Evolutionary conservation across 768 basidiomycete species (phyloP).

Genomic region (Pleurotus pulmonarius): DNA sequence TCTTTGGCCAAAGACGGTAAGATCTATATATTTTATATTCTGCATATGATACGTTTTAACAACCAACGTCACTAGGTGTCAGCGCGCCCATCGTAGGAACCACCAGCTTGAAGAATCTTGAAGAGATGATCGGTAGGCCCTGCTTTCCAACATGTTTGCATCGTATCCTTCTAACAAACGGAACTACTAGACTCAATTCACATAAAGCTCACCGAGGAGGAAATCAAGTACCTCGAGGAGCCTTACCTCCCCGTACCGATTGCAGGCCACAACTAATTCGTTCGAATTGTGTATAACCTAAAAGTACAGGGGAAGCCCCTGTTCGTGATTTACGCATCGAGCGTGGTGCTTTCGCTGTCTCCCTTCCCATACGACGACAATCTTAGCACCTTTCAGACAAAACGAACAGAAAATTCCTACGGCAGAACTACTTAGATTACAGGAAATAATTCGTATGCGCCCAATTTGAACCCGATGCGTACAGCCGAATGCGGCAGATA

Average conservation of each 20-base stretch:
- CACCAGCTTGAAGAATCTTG: constrained; percentile 39
- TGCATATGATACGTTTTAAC: neutral
- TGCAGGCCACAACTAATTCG: constrained; percentile 31
- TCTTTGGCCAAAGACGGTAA: constrained; percentile 30
- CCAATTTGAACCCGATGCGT: too few species aligned
- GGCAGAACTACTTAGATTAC: too few species aligned
- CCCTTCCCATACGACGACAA: too few species aligned
- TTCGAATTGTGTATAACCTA: neutral
- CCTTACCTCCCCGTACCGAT: constrained; percentile 43
- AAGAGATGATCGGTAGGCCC: constrained; percentile 38
- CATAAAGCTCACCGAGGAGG: constrained; percentile 44
- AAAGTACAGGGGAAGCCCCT: neutral
- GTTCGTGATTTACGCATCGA: neutral
- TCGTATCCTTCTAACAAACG: neutral
- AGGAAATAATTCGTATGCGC: too few species aligned
- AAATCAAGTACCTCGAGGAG: constrained; percentile 49
- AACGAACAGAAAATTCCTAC: too few species aligned
- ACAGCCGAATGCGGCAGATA: too few species aligned
- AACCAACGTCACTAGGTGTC: constrained; percentile 24
- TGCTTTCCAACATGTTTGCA: too few species aligned
- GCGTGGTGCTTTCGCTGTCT: neutral
- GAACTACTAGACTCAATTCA: constrained; percentile 32
- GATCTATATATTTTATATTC: neutral
- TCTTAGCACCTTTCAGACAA: too few species aligned
- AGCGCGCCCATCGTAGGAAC: constrained; percentile 49